Evolutionary conservation across 345 rosid genomes (phyloP).

Genomic region (Eucalyptus rudis): DNA sequence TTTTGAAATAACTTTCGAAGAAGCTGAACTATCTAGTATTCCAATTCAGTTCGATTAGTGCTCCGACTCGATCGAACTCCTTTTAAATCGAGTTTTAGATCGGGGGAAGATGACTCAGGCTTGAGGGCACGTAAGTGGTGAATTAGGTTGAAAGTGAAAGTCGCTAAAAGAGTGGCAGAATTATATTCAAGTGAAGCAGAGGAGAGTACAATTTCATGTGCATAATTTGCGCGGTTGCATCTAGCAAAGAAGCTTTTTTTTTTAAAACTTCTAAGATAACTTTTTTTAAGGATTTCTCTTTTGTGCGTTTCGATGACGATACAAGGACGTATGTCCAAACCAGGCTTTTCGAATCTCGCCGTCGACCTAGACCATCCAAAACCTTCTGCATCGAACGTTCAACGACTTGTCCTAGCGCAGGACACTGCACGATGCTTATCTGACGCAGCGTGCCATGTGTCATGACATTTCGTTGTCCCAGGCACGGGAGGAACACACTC

Average conservation of each 20-base stretch:
- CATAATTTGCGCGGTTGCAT: background rate
- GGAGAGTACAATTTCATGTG: no score
- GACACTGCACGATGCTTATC: background rate
- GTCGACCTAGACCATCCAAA: background rate
- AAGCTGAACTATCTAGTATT: background rate
- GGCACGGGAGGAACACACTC: background rate
- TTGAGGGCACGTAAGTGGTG: no score
- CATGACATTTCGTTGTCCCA: background rate
- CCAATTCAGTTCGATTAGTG: background rate
- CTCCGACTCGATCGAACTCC: background rate
- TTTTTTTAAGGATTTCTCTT: background rate
- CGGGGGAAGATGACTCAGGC: background rate
- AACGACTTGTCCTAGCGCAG: background rate
- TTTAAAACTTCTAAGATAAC: background rate
- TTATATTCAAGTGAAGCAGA: no score
- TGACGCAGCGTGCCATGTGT: background rate
- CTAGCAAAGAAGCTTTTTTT: background rate
- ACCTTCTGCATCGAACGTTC: background rate
- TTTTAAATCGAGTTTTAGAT: no score
- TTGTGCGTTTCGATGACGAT: background rate
- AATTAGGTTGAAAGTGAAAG: background rate
- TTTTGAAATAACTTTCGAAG: background rate
- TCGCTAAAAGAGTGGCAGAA: no score
- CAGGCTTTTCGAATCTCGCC: background rate
- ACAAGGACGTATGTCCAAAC: background rate